A percentile compares a stretch with the other conserved stretches of the same genome.
These are phyloP conservation scores for Alternaria sp. DNA, from an alignment of 2,329 filamentous ascomycete species.

Conservation along the genomic window DNA sequence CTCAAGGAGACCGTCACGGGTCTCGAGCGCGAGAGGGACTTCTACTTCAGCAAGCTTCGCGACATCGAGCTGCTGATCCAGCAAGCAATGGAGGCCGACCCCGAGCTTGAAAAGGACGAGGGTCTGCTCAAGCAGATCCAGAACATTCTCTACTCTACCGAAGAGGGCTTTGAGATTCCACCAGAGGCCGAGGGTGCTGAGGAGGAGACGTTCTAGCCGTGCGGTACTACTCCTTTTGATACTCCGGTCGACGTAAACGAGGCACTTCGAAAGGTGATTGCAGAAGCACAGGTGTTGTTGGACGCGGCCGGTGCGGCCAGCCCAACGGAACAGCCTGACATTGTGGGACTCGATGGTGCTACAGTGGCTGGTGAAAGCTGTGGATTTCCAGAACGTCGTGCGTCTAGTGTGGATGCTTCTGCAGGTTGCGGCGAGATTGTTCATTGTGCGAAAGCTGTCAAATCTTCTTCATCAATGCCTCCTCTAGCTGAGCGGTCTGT, in stretches of 20 bases:
- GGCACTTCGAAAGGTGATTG: slow-evolving; percentile 11
- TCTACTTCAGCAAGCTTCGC: slow-evolving; percentile 98
- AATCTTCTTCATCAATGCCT: background rate
- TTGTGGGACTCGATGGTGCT: background rate
- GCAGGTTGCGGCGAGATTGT: background rate
- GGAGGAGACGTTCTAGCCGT: slow-evolving; percentile 66
- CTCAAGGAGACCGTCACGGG: slow-evolving; percentile 96
- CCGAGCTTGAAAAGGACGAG: slow-evolving; percentile 92
- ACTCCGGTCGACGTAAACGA: slow-evolving; percentile 1
- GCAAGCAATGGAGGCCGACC: slow-evolving; percentile 89
- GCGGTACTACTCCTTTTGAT: slow-evolving; percentile 7
- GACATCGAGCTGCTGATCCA: slow-evolving; percentile 97
- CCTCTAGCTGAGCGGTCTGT: slow-evolving; percentile 40
- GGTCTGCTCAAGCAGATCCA: slow-evolving; percentile 95
- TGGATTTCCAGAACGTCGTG: too few species aligned
- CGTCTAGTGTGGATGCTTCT: too few species aligned
- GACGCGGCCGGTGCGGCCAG: slow-evolving; percentile 1
- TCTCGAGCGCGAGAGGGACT: slow-evolving; percentile 94
- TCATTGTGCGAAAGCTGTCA: too few species aligned
- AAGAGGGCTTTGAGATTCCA: slow-evolving; percentile 84
- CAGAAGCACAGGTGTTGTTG: slow-evolving; percentile 15
- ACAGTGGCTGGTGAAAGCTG: background rate
- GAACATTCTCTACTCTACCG: slow-evolving; percentile 94
- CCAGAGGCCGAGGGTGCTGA: slow-evolving; percentile 78
- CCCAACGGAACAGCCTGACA: background rate